A percentile compares a stretch with the other conserved stretches of the same genome.
phyloP scores from a whole-genome alignment of 768 basidiomycete genomes.

The Filobasidium wieringae region DNA sequence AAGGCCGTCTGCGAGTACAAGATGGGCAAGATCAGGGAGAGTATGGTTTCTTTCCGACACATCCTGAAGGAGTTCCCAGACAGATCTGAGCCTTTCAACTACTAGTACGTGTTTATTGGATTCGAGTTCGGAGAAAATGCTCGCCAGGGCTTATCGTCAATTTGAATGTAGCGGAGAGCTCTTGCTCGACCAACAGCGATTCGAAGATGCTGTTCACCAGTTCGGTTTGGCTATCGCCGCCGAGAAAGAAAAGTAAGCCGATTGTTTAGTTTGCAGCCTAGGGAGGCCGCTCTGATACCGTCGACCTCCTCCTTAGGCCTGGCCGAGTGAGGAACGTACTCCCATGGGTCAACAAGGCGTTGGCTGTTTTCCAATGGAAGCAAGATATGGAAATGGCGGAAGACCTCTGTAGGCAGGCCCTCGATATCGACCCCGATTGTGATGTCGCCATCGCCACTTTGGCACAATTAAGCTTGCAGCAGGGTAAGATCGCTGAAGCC shows the following conservation, averaged over 20 bases:
- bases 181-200: conserved; percentile 78
- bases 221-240: conserved; percentile 85
- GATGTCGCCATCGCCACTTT: conserved; percentile 93
- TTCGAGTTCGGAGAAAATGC: background rate
- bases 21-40: conserved; percentile 58
- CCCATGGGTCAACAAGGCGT: conserved; percentile 93
- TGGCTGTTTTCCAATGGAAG: conserved; percentile 90
- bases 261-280: conserved; percentile 7
- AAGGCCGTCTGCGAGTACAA: conserved; percentile 97
- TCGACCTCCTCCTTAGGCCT: background rate
- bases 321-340: conserved; percentile 58
- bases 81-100: conserved; percentile 80
- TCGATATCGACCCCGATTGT: conserved; percentile 79
- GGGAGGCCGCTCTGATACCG: no score
- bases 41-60: conserved; percentile 80
- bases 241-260: conserved; percentile 59
- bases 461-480: conserved; percentile 83
- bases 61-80: conserved; percentile 76
- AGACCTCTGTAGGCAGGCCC: conserved; percentile 71
- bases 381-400: conserved; percentile 76
- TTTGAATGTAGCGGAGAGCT: conserved; percentile 64
- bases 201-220: conserved; percentile 68
- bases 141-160: background rate
- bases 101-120: conserved; percentile 52
- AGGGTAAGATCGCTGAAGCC: conserved; percentile 74